phyloP scores from a whole-genome alignment of 768 basidiomycete species.

The Agaricus subrufescens region DNA sequence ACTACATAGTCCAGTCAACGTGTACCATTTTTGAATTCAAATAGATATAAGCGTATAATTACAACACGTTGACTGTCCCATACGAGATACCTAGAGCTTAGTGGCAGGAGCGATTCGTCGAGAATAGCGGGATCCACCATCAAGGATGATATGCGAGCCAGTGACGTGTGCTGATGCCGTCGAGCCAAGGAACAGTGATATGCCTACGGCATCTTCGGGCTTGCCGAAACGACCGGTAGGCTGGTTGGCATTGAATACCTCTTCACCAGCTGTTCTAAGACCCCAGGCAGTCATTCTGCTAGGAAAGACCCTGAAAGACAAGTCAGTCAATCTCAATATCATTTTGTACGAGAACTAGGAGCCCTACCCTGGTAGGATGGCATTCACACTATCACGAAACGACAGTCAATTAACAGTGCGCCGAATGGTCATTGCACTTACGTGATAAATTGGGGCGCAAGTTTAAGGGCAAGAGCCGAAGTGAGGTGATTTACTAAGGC shows the following conservation, averaged over 20 bases:
- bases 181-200: constrained; percentile 64
- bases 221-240: constrained; percentile 68
- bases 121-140: constrained; percentile 53
- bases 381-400: constrained; percentile 59
- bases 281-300: constrained; percentile 83
- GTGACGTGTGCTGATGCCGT: constrained; percentile 73
- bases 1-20: neutral
- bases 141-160: constrained; percentile 65
- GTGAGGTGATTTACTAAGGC: constrained; percentile 74
- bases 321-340: neutral
- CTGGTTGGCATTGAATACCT: constrained; percentile 45
- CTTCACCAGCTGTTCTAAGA: constrained; percentile 50
- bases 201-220: constrained; percentile 67
- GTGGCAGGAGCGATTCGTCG: constrained; percentile 22
- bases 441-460: constrained; percentile 60
- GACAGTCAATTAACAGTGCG: neutral
- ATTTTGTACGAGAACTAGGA: neutral
- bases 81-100: constrained; percentile 25
- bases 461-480: constrained; percentile 61
- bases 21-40: neutral
- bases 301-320: constrained; percentile 49
- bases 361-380: constrained; percentile 71
- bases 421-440: constrained; percentile 27
- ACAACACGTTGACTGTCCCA: neutral
- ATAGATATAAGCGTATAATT: neutral